Base-by-base conservation (phyloP, 805 yeast genomes). In the Candida patagonica region DNA sequence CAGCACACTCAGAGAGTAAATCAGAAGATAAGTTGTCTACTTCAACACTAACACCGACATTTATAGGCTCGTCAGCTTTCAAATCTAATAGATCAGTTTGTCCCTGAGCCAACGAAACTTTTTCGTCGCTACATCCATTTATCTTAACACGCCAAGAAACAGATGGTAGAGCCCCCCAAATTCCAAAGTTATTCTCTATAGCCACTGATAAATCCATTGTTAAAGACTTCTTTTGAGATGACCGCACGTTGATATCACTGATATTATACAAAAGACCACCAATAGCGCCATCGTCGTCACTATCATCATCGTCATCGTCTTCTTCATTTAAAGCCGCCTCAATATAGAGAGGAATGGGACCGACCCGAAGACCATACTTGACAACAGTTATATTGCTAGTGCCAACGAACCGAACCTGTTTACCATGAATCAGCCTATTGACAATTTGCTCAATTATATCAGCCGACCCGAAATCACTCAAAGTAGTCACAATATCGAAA, bases 111-210 rank as follows among this genome's bases (percentile, higher is more conserved):
- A 38, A 13, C 13, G 53, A 45, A 4, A 49, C 47, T n/a, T 16
- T 35, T 4, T 31, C 40, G 3, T 34, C 29, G 8, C 32, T 41
- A 35, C 64, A 59, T n/a, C 56, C 61, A 1, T 49, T 49, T 2
- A 59, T 46, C 39, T 45, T 45, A 7, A 57, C 35, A 1, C 33
- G 30, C 64, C 64, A 59, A 5, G 38, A 24, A 19, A 57, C 27
- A 6, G 42, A 32, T 1, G 64, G 64, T n/a, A 59, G 20, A 29
- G 26, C 13, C 8, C 50, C 59, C 6, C 34, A 33, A 6, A 44
- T 33, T 2, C 44, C 27, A 7, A 51, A 27, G 8, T 43, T 38
- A 39, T 34, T 26, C 19, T 32, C 34, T 6, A 35, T 26, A 4
- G 35, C 16, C 6, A 38, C 44, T 7, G 19, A 20, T 8, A 44